Conservation (phyloP, 2,329 filamentous ascomycete genomes). For the Colletotrichum lindemuthianum region DNA sequence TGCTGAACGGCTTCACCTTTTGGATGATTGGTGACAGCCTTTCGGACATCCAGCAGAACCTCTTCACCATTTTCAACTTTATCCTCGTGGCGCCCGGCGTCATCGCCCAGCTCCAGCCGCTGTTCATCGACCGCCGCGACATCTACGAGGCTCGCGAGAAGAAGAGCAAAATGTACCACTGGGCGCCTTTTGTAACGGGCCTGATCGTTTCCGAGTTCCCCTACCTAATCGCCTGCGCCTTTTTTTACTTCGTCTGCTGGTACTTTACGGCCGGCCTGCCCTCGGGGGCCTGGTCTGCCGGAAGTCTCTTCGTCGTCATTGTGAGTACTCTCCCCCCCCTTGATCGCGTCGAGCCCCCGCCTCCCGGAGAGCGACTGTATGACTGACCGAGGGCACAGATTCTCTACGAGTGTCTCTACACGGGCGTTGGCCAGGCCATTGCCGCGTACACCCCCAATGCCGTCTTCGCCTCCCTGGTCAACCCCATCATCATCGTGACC, state of each 20-base stretch:
- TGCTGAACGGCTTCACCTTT: conserved; percentile 54
- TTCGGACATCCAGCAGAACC: conserved; percentile 50
- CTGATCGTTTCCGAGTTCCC: conserved; percentile 58
- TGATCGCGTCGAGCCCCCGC: too few species aligned
- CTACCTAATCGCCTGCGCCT: conserved; percentile 54
- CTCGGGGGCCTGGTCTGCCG: too few species aligned
- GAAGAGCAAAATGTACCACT: conserved; percentile 61
- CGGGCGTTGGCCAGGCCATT: conserved; percentile 54
- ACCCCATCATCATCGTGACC: conserved; percentile 55
- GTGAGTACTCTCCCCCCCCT: too few species aligned
- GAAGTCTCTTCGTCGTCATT: too few species aligned
- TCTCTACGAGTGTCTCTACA: conserved; percentile 53
- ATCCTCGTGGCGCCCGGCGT: conserved; percentile 61
- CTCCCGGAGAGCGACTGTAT: too few species aligned
- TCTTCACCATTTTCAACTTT: conserved; percentile 63
- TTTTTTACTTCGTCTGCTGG: conserved; percentile 56
- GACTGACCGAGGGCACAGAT: too few species aligned
- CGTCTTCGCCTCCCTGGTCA: conserved; percentile 58
- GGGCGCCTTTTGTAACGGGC: conserved; percentile 58
- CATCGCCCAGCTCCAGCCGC: conserved; percentile 59
- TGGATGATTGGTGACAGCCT: conserved; percentile 56
- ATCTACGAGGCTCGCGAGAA: conserved; percentile 62
- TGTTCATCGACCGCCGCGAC: conserved; percentile 58
- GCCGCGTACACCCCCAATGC: conserved; percentile 61
- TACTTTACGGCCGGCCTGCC: conserved; percentile 55